phyloP scores from a whole-genome alignment of 768 basidiomycete genomes.

The Kwoniella dendrophila region DNA sequence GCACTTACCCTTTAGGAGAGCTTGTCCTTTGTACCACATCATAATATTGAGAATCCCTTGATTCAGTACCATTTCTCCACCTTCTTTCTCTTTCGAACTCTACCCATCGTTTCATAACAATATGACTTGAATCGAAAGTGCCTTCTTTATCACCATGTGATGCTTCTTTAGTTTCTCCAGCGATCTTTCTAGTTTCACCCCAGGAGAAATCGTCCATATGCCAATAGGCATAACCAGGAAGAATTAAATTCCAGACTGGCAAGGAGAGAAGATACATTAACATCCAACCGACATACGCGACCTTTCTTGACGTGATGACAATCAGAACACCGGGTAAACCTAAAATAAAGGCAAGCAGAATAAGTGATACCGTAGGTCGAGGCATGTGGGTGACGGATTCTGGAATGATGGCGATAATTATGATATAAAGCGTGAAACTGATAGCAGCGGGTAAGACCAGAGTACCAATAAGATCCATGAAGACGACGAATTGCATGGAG shows the following conservation, averaged over 20 bases:
- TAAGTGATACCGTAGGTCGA: slow-evolving; percentile 77
- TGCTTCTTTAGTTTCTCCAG: slow-evolving; percentile 68
- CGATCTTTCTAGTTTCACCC: slow-evolving; percentile 83
- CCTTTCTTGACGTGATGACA: slow-evolving; percentile 89
- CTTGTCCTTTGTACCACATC: slow-evolving; percentile 59
- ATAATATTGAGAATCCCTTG: slow-evolving; percentile 73
- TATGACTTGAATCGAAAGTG: slow-evolving; percentile 92
- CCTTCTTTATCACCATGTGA: slow-evolving; percentile 92
- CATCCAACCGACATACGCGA: slow-evolving; percentile 98
- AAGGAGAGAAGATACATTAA: slow-evolving; percentile 85
- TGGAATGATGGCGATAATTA: slow-evolving; percentile 84
- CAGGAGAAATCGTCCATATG: slow-evolving; percentile 86
- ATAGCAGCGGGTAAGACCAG: slow-evolving; percentile 96
- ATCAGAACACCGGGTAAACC: slow-evolving; percentile 95
- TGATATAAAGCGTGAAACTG: slow-evolving; percentile 91
- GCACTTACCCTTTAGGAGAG: slow-evolving; percentile 64
- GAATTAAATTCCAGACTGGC: slow-evolving; percentile 94
- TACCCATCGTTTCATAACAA: slow-evolving; percentile 98
- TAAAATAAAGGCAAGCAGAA: slow-evolving; percentile 88
- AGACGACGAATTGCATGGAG: slow-evolving; percentile 99
- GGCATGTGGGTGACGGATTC: slow-evolving; percentile 60
- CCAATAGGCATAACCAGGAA: slow-evolving; percentile 97
- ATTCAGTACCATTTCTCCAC: slow-evolving; percentile 85
- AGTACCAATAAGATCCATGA: slow-evolving; percentile 96
- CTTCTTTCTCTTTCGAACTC: slow-evolving; percentile 95